These are phyloP conservation scores for Tylopilus balloui DNA, from an alignment of 768 basidiomycete species.

Conservation along the genomic window DNA sequence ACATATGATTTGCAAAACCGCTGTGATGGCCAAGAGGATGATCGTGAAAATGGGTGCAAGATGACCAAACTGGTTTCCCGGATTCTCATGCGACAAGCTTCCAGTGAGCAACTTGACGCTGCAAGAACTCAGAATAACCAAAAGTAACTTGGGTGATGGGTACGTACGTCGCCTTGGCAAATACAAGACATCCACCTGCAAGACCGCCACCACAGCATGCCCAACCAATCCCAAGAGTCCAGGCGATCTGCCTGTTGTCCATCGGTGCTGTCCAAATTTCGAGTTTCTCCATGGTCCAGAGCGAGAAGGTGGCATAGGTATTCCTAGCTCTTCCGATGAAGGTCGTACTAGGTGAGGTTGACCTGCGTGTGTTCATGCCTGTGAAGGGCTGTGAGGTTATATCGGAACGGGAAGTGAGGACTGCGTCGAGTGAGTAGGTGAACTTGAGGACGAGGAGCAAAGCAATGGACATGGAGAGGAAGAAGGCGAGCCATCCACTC, in stretches of 20 bases:
- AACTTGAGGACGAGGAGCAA: constrained; percentile 64
- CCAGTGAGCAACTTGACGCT: constrained; percentile 82
- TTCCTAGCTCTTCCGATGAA: constrained; percentile 33
- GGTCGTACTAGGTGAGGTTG: constrained; percentile 17
- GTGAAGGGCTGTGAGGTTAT: constrained; percentile 55
- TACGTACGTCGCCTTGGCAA: constrained; percentile 49
- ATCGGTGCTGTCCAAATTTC: constrained; percentile 74
- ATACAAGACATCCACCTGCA: constrained; percentile 85
- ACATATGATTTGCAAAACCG: constrained; percentile 87
- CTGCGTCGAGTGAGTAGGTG: constrained; percentile 65
- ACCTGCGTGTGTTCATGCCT: constrained; percentile 33
- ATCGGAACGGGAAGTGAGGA: constrained; percentile 68
- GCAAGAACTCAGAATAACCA: constrained; percentile 8
- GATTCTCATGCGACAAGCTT: constrained; percentile 71
- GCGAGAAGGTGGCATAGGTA: constrained; percentile 45
- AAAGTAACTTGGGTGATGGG: background rate
- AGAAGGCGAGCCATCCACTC: constrained; percentile 86
- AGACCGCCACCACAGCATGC: constrained; percentile 88
- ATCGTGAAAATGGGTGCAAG: constrained; percentile 75
- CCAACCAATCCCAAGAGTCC: constrained; percentile 93
- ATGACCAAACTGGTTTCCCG: constrained; percentile 85
- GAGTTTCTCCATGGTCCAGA: constrained; percentile 54
- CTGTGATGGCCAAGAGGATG: constrained; percentile 57
- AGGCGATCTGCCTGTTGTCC: constrained; percentile 81
- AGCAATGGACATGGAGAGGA: constrained; percentile 71